Evolutionary conservation across 2,329 filamentous ascomycete species (phyloP), one percentile per base, ranked within the genome.

Genomic region (Teratosphaeria gauchensis): DNA sequence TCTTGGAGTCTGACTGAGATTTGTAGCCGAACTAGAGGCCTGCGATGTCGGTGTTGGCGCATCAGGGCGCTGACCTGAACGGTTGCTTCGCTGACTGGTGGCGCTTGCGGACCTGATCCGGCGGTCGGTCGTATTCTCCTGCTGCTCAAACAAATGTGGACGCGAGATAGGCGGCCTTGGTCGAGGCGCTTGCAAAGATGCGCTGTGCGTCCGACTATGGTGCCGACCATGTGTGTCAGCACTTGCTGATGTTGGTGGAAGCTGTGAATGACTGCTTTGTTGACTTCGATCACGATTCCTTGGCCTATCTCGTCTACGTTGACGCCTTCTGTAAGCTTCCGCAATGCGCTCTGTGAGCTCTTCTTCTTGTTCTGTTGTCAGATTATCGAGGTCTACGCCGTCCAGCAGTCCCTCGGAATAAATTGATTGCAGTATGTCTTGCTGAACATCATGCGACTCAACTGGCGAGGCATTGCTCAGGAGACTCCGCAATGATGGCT

Each of bases 331-430:
- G 69, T 95, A 96, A 1, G 90, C 90, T 68, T 95, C 89, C 1
- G 91, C 92, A 66, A 97, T 96, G 60, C 88, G 85, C 68, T 92
- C 88, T 63, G 89, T 95, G 16, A 97, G 84, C 68, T 95, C 90
- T 68, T 96, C 91, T 69, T 96, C 90, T 67, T 91, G 89, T 54
- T 79, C 84, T 16, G 90, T 80, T 62, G 92, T 91, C 57, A 96
- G 85, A 63, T 92, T 92, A 67, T 94, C 89, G 58, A 96, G 76
- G 69, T 96, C 92, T 53, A 96, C 84, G 19, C 90, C 92, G 67
- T 96, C 90, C 35, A 96, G 74, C 21, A 96, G 76, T 0, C 92
- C 91, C 69, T 96, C 90, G 63, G 92, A 87, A 65, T 92, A 82
- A 60, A 95, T 96, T 70, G 95, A 90, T 51, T 90, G 84, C 64